These are phyloP conservation scores for Leccinum aurantiacum DNA, from an alignment of 768 basidiomycete genomes.

Conservation along the genomic window DNA sequence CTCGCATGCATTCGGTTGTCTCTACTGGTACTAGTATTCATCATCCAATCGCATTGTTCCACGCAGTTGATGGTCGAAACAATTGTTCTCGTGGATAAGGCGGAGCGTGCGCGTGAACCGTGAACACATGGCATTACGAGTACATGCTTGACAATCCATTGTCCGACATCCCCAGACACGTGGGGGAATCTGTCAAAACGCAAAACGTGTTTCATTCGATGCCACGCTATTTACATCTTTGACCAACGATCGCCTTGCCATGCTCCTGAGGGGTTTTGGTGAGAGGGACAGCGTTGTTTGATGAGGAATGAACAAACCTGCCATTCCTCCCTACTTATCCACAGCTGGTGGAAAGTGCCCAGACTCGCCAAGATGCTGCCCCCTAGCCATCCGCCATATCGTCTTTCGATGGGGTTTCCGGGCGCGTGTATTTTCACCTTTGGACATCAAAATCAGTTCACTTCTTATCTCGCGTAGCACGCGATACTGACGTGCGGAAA, in stretches of 20 bases:
- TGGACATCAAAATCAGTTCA: conserved; percentile 20
- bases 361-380: conserved; percentile 93
- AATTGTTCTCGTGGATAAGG: not conserved
- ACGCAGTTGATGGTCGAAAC: not conserved
- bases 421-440: conserved; percentile 92
- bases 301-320: conserved; percentile 51
- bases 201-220: conserved; percentile 1
- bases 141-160: not conserved
- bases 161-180: not conserved
- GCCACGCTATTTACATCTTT: conserved; percentile 70
- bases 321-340: conserved; percentile 95
- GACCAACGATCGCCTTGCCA: conserved; percentile 77
- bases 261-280: conserved; percentile 55
- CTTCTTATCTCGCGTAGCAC: not conserved
- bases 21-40: not conserved
- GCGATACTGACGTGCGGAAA: conserved; percentile 70
- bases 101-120: not conserved
- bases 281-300: conserved; percentile 3
- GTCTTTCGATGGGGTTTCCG: conserved; percentile 85
- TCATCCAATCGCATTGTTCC: conserved; percentile 17
- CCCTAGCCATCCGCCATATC: conserved; percentile 93
- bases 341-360: conserved; percentile 96
- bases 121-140: not conserved
- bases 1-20: conserved; percentile 11
- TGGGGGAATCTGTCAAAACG: not conserved